A percentile compares a stretch with the other conserved stretches of the same genome.
Conservation (phyloP, 495 filamentous ascomycete genomes). For the Aspergillus coremiiformis region DNA sequence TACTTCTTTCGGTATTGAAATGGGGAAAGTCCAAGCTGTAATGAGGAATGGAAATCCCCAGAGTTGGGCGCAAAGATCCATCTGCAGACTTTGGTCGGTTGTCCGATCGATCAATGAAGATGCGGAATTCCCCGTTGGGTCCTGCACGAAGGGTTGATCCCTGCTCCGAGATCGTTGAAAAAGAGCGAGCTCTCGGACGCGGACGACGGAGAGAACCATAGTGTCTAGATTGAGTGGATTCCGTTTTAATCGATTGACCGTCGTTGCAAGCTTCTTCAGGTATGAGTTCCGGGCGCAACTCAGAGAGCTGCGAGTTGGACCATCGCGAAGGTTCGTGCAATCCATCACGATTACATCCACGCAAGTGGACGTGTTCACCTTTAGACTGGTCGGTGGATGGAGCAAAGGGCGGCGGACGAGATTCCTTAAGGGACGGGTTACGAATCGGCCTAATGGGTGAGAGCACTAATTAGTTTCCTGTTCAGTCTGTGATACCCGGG, state of each 20-base stretch:
- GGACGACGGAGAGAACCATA: constrained; percentile 18
- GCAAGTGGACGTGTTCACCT: constrained; percentile 28
- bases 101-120: constrained; percentile 75
- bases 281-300: constrained; percentile 29
- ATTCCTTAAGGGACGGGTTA: constrained; percentile 31
- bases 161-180: constrained; percentile 54
- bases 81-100: constrained; percentile 62
- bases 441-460: constrained; percentile 43
- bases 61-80: constrained; percentile 45
- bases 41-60: constrained; percentile 79
- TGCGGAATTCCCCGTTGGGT: constrained; percentile 59
- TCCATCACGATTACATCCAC: constrained; percentile 10
- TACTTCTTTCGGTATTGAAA: constrained; percentile 71
- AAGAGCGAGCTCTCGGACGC: constrained; percentile 53
- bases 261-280: constrained; percentile 24
- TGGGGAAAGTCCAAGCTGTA: constrained; percentile 78
- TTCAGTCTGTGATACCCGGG: constrained; percentile 4
- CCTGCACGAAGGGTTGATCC: constrained; percentile 26
- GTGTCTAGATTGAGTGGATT: constrained; percentile 22
- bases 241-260: constrained; percentile 22
- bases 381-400: constrained; percentile 27
- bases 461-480: constrained; percentile 18
- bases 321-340: constrained; percentile 32
- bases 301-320: constrained; percentile 44
- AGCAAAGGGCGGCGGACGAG: constrained; percentile 23